Percentiles rank a stretch among this genome's conserved stretches.
phyloP scores from a whole-genome alignment of 2,329 filamentous ascomycete genomes.

The Calonectria honghensis region DNA sequence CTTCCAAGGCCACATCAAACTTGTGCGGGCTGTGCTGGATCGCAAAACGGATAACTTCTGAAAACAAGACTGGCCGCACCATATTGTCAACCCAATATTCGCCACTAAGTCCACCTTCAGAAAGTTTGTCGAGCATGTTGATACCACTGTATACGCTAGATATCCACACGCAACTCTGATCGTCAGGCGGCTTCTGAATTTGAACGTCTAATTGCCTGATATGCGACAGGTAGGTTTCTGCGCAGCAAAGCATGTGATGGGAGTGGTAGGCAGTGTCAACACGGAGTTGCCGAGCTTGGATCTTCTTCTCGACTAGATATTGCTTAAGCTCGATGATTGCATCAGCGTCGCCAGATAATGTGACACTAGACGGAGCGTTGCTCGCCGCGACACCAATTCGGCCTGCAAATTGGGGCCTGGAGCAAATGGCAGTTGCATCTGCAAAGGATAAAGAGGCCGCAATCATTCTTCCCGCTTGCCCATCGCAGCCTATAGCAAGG shows the following conservation, averaged over 20 bases:
- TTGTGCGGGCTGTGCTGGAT: background rate
- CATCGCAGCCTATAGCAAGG: background rate
- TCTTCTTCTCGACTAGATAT: background rate
- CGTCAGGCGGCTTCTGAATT: background rate
- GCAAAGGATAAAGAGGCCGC: background rate
- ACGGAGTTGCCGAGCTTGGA: background rate
- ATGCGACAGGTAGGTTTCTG: background rate
- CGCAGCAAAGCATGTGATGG: background rate
- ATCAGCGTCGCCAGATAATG: background rate
- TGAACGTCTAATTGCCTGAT: background rate
- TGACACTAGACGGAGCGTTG: background rate
- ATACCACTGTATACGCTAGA: background rate
- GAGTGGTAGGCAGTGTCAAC: background rate
- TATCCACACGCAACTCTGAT: background rate
- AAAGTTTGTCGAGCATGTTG: background rate
- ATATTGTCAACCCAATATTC: constrained; percentile 9
- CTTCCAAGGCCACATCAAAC: background rate
- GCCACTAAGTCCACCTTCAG: background rate
- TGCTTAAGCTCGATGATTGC: background rate
- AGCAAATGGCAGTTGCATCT: background rate
- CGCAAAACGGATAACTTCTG: background rate
- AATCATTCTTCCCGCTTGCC: background rate
- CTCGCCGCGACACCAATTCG: background rate
- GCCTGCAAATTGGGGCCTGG: background rate
- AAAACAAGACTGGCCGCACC: background rate